These are phyloP conservation scores for Diplocarpon mali DNA, from an alignment of 2,329 filamentous ascomycete species.

Conservation along the genomic window DNA sequence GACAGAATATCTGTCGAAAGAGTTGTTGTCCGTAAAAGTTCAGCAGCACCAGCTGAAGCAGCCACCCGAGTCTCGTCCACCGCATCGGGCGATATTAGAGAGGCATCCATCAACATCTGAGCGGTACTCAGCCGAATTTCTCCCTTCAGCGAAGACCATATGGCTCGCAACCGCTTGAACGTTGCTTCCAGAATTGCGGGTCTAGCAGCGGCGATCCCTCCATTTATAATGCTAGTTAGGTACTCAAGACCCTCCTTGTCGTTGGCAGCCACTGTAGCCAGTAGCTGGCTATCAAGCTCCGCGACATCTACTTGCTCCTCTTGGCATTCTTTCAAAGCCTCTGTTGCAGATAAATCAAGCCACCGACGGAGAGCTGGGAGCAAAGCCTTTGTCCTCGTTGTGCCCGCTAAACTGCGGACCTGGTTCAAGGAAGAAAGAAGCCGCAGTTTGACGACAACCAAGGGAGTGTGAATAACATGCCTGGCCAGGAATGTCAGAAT, in stretches of 20 bases:
- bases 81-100: constrained; percentile 33
- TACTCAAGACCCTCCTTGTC: constrained; percentile 46
- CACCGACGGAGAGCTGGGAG: constrained; percentile 64
- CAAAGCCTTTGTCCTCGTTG: constrained; percentile 62
- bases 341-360: constrained; percentile 42
- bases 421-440: constrained; percentile 63
- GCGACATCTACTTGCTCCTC: constrained; percentile 36
- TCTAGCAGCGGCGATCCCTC: constrained; percentile 34
- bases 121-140: constrained; percentile 49
- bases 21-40: constrained; percentile 62
- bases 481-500: constrained; percentile 63
- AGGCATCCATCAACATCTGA: constrained; percentile 50
- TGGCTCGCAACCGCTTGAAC: constrained; percentile 56
- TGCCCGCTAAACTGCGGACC: constrained; percentile 58
- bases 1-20: constrained; percentile 63
- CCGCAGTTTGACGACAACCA: constrained; percentile 56
- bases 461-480: constrained; percentile 58
- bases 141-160: constrained; percentile 64
- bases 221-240: constrained; percentile 39
- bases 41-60: constrained; percentile 50
- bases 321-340: constrained; percentile 39
- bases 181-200: constrained; percentile 47
- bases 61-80: constrained; percentile 24
- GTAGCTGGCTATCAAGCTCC: constrained; percentile 40
- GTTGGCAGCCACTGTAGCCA: constrained; percentile 41